phyloP scores from a whole-genome alignment of 1,284 basidiomycete genomes.

The Cryptococcus sp. region DNA sequence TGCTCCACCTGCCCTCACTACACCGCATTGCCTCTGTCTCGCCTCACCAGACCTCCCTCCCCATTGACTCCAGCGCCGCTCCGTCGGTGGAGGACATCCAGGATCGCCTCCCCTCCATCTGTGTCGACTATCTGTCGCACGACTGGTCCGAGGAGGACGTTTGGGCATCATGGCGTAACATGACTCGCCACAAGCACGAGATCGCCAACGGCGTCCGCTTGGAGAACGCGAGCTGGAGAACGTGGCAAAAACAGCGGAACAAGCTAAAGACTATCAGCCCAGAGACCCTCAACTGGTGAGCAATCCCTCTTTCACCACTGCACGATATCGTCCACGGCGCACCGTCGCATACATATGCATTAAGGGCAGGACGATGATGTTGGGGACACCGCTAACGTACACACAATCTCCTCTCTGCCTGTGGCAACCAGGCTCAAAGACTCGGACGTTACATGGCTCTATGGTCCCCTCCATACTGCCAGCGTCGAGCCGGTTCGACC shows the following conservation, averaged over 20 bases:
- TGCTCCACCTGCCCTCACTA: background rate
- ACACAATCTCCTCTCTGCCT: background rate
- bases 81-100: conserved; percentile 56
- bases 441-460: conserved; percentile 98
- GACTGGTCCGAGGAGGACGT: conserved; percentile 98
- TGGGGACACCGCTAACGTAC: background rate
- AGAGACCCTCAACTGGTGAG: conserved; percentile 97
- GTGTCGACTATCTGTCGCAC: conserved; percentile 72
- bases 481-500: conserved; percentile 62
- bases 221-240: conserved; percentile 97
- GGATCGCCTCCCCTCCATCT: conserved; percentile 57
- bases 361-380: background rate
- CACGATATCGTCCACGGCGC: background rate
- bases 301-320: conserved; percentile 15
- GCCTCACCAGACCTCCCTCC: conserved; percentile 43
- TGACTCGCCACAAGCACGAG: conserved; percentile 98
- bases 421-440: conserved; percentile 83
- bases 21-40: background rate
- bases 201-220: conserved; percentile 92
- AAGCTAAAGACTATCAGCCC: conserved; percentile 92
- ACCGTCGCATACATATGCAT: no score
- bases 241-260: conserved; percentile 99
- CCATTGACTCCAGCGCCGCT: conserved; percentile 46
- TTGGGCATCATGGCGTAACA: conserved; percentile 95
- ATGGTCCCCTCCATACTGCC: conserved; percentile 92